Conservation (phyloP, 164 flowering plant species). For the Stephania japonica region DNA sequence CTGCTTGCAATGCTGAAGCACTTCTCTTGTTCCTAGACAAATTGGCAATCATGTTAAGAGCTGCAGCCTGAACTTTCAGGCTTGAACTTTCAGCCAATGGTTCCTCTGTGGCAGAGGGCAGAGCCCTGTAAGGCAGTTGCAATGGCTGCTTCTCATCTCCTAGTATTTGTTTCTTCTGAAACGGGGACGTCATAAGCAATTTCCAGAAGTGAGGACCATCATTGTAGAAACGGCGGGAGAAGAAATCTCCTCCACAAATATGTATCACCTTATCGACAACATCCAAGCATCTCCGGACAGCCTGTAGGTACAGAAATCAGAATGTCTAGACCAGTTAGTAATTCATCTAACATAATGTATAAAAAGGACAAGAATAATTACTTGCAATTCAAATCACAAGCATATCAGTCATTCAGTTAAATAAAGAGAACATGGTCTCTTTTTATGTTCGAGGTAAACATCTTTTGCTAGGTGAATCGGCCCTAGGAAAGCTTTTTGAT, state of each 20-base stretch:
- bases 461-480: no score
- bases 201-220: constrained; percentile 90
- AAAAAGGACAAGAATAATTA: no score
- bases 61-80: constrained; percentile 73
- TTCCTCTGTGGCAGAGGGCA: constrained; percentile 35
- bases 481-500: no score
- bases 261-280: constrained; percentile 54
- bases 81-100: constrained; percentile 57
- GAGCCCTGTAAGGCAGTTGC: constrained; percentile 73
- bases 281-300: constrained; percentile 53
- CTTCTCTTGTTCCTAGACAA: constrained; percentile 60
- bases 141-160: constrained; percentile 37
- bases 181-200: constrained; percentile 60
- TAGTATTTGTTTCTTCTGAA: constrained; percentile 33
- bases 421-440: no score
- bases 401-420: no score
- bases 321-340: not conserved
- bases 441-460: no score
- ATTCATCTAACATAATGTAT: no score
- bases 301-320: constrained; percentile 31
- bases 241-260: constrained; percentile 91
- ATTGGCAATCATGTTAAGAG: constrained; percentile 80
- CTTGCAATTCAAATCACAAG: no score
- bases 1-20: constrained; percentile 62
- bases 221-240: constrained; percentile 70